These are phyloP conservation scores for Eleusine coracana DNA, from an alignment of 176 grass and related monocot species.

Conservation along the genomic window DNA sequence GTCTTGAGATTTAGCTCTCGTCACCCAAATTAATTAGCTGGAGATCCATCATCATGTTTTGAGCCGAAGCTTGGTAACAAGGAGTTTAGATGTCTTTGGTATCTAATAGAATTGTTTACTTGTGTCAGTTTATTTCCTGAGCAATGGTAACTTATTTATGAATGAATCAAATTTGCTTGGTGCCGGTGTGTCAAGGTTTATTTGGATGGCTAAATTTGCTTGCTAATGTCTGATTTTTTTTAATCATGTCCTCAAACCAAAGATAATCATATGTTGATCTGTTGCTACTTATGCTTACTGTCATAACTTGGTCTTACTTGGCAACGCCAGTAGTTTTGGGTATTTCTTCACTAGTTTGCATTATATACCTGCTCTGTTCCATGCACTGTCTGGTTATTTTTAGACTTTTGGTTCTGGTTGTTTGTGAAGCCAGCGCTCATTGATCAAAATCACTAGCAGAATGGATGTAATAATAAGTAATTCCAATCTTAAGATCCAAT, in stretches of 20 bases:
- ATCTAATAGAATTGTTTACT: background rate
- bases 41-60: background rate
- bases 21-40: conserved; percentile 7
- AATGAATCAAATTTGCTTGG: background rate
- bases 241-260: background rate
- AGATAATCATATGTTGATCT: background rate
- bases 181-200: background rate
- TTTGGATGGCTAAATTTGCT: background rate
- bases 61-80: background rate
- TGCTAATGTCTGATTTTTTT: background rate
- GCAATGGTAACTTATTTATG: background rate
- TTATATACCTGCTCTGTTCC: background rate
- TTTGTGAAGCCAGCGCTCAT: background rate
- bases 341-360: background rate
- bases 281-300: background rate
- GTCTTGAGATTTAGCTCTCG: background rate
- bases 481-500: conserved; percentile 11
- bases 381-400: background rate
- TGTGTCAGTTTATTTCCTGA: background rate
- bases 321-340: background rate
- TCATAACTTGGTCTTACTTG: conserved; percentile 16
- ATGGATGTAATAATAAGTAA: background rate
- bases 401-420: background rate
- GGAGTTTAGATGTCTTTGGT: background rate
- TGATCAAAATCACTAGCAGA: background rate